Conservation (phyloP, 257 asterid species). For the Petunia secreta region DNA sequence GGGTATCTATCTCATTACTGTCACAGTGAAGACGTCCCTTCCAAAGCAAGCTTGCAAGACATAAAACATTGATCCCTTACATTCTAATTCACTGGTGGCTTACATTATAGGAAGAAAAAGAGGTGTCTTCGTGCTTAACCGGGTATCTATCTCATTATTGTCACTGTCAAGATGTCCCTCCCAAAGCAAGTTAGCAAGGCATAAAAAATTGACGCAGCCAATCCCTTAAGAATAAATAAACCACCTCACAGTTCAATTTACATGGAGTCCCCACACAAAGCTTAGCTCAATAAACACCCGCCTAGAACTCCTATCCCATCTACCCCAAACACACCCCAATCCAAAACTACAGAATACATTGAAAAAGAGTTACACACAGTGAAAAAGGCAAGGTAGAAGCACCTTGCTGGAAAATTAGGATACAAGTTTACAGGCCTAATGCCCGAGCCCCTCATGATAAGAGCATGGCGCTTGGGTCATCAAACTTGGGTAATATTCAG, state of each 20-base stretch:
- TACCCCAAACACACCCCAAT: not conserved
- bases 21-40: not conserved
- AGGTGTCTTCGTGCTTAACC: slow-evolving; percentile 4
- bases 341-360: not conserved
- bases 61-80: not conserved
- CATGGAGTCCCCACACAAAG: not conserved
- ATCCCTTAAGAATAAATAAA: not conserved
- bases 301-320: slow-evolving; percentile 2
- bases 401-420: slow-evolving; percentile 15
- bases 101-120: slow-evolving; percentile 2
- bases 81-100: not conserved
- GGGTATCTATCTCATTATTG: not conserved
- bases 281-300: not conserved
- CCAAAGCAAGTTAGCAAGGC: not conserved
- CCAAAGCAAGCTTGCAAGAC: not conserved
- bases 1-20: not conserved
- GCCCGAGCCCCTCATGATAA: not conserved
- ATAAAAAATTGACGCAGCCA: not conserved
- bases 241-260: not conserved
- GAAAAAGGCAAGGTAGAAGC: not conserved
- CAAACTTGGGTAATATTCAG: not conserved
- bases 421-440: not conserved
- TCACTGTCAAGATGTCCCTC: not conserved
- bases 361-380: not conserved
- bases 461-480: slow-evolving; percentile 10